Conservation (phyloP, 495 filamentous ascomycete species). For the Xylaria sp. region DNA sequence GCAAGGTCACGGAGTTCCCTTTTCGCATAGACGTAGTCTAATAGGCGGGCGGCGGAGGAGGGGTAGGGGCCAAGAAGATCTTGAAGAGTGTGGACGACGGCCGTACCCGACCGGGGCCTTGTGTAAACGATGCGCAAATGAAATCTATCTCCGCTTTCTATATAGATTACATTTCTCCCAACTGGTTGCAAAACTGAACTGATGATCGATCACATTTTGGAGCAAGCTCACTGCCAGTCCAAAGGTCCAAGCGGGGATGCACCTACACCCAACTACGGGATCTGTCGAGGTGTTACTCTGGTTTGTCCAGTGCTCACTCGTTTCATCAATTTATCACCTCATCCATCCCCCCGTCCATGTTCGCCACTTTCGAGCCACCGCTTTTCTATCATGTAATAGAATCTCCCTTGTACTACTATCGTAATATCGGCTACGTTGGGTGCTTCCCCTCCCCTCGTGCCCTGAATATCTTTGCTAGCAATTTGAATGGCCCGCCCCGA, state of each 20-base stretch:
- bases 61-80: not conserved
- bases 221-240: not conserved
- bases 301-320: not conserved
- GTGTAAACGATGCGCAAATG: not conserved
- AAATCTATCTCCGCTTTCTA: slow-evolving; percentile 14
- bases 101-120: not conserved
- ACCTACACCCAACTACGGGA: not conserved
- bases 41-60: not conserved
- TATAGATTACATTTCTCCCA: not conserved
- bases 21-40: slow-evolving; percentile 19
- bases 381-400: slow-evolving; percentile 8
- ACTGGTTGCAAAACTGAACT: not conserved
- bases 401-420: not conserved
- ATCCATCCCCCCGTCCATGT: not conserved
- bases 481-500: not conserved
- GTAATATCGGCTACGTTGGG: not conserved
- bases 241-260: not conserved
- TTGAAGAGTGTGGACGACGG: not conserved
- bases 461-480: not conserved
- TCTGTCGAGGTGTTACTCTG: not conserved
- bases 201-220: not conserved
- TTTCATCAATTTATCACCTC: not conserved
- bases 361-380: not conserved
- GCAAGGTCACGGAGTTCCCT: slow-evolving; percentile 5
- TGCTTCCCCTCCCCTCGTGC: not conserved